A percentile compares a stretch with the other conserved stretches of the same genome.
These are phyloP conservation scores for Cinnamomum chago DNA, from an alignment of 164 flowering plant species.

Conservation along the genomic window DNA sequence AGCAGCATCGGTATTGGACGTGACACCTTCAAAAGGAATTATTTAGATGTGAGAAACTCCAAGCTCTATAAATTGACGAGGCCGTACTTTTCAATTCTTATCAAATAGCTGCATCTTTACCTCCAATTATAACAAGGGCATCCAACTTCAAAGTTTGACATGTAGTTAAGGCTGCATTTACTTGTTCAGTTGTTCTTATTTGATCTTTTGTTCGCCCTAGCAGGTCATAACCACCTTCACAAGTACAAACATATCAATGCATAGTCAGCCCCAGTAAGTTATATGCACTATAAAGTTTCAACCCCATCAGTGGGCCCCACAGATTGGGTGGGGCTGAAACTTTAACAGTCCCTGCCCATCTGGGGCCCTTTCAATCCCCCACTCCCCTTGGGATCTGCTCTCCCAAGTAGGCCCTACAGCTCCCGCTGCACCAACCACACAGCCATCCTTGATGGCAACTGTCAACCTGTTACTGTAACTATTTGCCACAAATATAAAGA, in stretches of 20 bases:
- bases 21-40: slow-evolving; percentile 61
- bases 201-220: slow-evolving; percentile 97
- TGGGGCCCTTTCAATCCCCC: too few species aligned
- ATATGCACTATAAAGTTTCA: too few species aligned
- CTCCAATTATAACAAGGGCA: slow-evolving; percentile 96
- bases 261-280: too few species aligned
- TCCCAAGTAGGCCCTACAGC: too few species aligned
- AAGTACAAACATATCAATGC: neutral
- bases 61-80: neutral
- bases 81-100: neutral
- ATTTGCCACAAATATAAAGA: too few species aligned
- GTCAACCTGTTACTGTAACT: too few species aligned
- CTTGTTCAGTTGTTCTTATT: slow-evolving; percentile 94
- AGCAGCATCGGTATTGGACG: slow-evolving; percentile 99
- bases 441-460: too few species aligned
- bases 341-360: too few species aligned
- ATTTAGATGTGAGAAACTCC: slow-evolving; percentile 1
- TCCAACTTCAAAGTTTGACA: slow-evolving; percentile 86
- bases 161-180: slow-evolving; percentile 76
- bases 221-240: slow-evolving; percentile 93
- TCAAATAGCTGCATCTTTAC: slow-evolving; percentile 27
- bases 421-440: too few species aligned
- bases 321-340: too few species aligned
- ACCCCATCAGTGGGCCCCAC: too few species aligned
- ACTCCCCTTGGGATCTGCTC: too few species aligned